Base-by-base conservation (phyloP, 106 monocot species). In the Dendrobium huoshanense region DNA sequence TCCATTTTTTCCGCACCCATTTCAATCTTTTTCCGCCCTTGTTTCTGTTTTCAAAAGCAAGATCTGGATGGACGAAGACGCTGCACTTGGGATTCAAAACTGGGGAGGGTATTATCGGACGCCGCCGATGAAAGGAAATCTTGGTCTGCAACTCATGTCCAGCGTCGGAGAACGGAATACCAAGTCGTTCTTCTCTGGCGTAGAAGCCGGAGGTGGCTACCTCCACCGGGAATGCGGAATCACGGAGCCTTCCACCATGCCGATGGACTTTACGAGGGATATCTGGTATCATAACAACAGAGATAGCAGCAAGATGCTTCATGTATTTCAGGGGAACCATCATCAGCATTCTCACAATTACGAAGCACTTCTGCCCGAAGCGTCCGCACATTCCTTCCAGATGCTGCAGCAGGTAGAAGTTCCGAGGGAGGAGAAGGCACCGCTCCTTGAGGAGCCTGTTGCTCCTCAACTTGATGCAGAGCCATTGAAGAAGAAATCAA, bases 71-170 rank as follows among this genome's bases (percentile, higher is more conserved):
- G 95, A 95, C 40, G 89, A 91, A 8, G 89, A 92, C 33, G 90
- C 88, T 4, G 77, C 84, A 29, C 79, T 95, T 64, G 89, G 87
- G 58, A 85, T 86, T 31, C 84, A 89, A 74, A 78, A 82, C 78
- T 92, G 95, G 90, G 85, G 87, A 27, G 81, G 85, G 16, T 92
- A 86, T 83, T 95, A 86, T 37, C 45, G 76, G 9, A 83, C 88
- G 9, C 86, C 76, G 29, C 85, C 86, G 17, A 20, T 81, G 42
- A 91, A 85, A 80, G 85, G 87, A 44, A 90, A 80, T 77, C 79
- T 93, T 8, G 91, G 91, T 37, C 80, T 95, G 75, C 92, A 91
- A 83, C 85, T 95, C 24, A 95, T 92, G 92, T 82, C 95, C 5
- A 75, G 80, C 18, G 79, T 85, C 22, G 73, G 77, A 5, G 91